phyloP scores from a whole-genome alignment of 345 rosid species.

The Rhizophora apiculata region DNA sequence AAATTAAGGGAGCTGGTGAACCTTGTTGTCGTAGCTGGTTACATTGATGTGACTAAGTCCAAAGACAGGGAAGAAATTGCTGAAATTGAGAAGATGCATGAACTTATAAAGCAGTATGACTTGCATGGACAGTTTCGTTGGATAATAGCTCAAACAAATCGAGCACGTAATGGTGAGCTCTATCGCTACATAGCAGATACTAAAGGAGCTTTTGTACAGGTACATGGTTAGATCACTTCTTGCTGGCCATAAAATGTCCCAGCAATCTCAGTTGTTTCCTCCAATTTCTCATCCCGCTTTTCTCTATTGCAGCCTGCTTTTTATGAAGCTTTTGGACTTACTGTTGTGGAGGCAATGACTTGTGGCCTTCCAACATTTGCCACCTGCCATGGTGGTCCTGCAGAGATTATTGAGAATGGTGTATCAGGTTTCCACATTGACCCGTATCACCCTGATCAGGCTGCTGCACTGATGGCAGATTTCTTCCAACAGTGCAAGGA shows the following conservation, averaged over 20 bases:
- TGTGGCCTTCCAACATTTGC: conserved; percentile 96
- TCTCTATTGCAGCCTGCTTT: conserved; percentile 71
- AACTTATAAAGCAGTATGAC: conserved; percentile 55
- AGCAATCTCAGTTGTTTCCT: neutral
- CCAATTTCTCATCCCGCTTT: neutral
- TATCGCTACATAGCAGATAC: conserved; percentile 92
- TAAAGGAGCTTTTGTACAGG: conserved; percentile 89
- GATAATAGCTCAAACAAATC: conserved; percentile 84
- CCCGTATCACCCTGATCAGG: conserved; percentile 90
- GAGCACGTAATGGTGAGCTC: conserved; percentile 93
- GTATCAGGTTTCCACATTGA: conserved; percentile 89
- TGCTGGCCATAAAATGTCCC: neutral
- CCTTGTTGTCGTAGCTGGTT: conserved; percentile 87
- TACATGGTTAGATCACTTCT: conserved; percentile 16
- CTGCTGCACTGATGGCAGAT: conserved; percentile 49
- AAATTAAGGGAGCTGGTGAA: conserved; percentile 80
- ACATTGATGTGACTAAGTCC: conserved; percentile 72
- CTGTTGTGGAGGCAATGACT: conserved; percentile 98
- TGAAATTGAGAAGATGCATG: conserved; percentile 91
- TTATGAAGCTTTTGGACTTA: conserved; percentile 97
- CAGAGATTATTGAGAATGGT: conserved; percentile 87
- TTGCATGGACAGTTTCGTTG: conserved; percentile 90
- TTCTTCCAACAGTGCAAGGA: conserved; percentile 74
- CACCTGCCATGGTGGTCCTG: conserved; percentile 94
- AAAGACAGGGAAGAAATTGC: conserved; percentile 90